A percentile compares a stretch with the other conserved stretches of the same genome.
These are phyloP conservation scores for Pythium dissotocum DNA, from an alignment of 352 stramenopile species.

Conservation along the genomic window DNA sequence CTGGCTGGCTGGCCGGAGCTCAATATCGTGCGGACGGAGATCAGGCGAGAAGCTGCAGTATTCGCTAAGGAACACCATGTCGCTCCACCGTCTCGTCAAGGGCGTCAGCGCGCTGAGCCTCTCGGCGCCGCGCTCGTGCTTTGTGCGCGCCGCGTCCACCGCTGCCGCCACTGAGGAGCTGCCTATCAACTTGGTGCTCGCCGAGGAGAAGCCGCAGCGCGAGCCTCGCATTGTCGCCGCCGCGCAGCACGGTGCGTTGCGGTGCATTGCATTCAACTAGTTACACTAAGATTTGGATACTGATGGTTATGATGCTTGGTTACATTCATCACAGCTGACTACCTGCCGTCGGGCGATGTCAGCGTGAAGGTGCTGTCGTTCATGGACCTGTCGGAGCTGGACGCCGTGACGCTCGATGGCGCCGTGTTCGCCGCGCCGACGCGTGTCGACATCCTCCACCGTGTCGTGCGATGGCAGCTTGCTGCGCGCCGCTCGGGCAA, in stretches of 20 bases:
- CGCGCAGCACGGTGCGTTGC: conserved; percentile 47
- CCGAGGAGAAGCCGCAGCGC: conserved; percentile 67
- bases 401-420: conserved; percentile 58
- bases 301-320: background rate
- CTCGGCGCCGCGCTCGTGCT: conserved; percentile 39
- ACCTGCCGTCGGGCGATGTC: conserved; percentile 58
- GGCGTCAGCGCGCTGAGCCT: conserved; percentile 58
- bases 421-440: conserved; percentile 77
- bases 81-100: conserved; percentile 56
- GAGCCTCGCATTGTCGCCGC: conserved; percentile 63
- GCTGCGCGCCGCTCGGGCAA: conserved; percentile 80
- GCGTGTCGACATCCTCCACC: conserved; percentile 86
- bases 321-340: conserved; percentile 32
- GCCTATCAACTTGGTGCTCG: conserved; percentile 69
- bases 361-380: conserved; percentile 71
- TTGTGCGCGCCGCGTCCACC: conserved; percentile 37
- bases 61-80: conserved; percentile 5
- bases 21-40: conserved; percentile 23
- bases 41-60: background rate
- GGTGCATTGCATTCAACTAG: background rate
- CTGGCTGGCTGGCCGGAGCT: conserved; percentile 14
- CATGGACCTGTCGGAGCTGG: conserved; percentile 39
- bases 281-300: background rate
- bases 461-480: conserved; percentile 87
- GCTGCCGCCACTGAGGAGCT: conserved; percentile 31